Evolutionary conservation across 2,329 filamentous ascomycete genomes (phyloP), one percentile per base, ranked within the genome.

Genomic region (Zymoseptoria ardabiliae): DNA sequence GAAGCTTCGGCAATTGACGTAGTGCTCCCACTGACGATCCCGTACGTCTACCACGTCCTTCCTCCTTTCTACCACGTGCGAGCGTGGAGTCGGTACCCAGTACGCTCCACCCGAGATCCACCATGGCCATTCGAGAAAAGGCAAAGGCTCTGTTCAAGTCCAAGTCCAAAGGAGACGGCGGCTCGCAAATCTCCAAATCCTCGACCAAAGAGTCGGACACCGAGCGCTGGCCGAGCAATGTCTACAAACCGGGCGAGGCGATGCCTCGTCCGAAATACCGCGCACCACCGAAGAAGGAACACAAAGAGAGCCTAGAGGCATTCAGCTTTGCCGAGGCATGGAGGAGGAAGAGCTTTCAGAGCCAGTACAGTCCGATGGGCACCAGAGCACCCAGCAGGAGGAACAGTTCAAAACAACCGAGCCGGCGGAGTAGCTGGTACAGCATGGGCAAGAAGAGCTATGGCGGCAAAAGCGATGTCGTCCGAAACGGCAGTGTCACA

Each of bases 251-350:
- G 6, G 78, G 78, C 68, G 78, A 81, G 70, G 74, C 77, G 59
- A 79, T 81, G 77, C 78, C 78, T 4, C 74, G 76, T 21, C 70
- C 77, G 19, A 81, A 81, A 63, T 81, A 81, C 67, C 74, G 78
- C 50, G 72, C 75, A 23, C 75, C 77, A 9, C 78, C 79, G 50
- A 75, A 75, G 59, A 78, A 79, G 50, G 76, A 78, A 65, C 78
- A 81, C 74, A 79, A 78, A 67, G 77, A 77, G 64, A 73, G 74
- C 53, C 73, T 81, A 45, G 78, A 80, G 64, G 67, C 76, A 13
- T 81, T 79, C 70, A 74, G 63, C 59, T 80, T 78, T 66, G 70
- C 71, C 21, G 75, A 75, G 19, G 76, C 78, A 21, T 80, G 78
- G 78, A 73, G 77, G 23, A 70, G 76, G 57, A 74, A 72, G 64